Conservation (phyloP, 164 flowering plant species). For the Saururus chinensis region DNA sequence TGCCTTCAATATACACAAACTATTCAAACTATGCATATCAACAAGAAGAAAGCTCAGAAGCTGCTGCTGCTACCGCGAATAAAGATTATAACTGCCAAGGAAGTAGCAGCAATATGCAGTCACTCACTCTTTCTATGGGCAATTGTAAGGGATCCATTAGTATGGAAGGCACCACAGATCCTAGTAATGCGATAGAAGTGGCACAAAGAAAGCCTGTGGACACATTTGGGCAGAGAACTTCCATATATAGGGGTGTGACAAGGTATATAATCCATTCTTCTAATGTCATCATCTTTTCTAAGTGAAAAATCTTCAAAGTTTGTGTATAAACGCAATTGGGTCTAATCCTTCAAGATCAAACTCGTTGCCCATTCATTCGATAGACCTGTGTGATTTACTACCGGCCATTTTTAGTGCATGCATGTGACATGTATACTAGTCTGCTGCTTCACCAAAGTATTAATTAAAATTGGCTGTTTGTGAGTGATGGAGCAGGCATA, state of each 20-base stretch:
- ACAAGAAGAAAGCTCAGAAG: conserved; percentile 17
- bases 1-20: conserved; percentile 34
- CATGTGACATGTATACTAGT: background rate
- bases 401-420: background rate
- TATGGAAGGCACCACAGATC: conserved; percentile 23
- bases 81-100: conserved; percentile 33
- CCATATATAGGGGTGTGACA: conserved; percentile 90
- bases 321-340: no score
- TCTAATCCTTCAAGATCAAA: no score
- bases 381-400: no score
- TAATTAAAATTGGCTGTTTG: background rate
- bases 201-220: conserved; percentile 60
- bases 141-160: conserved; percentile 38
- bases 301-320: background rate
- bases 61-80: conserved; percentile 6
- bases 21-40: conserved; percentile 10
- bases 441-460: no score
- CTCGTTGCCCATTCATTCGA: no score
- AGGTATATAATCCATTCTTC: conserved; percentile 26
- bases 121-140: conserved; percentile 75
- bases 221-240: conserved; percentile 91
- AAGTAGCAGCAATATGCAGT: conserved; percentile 41
- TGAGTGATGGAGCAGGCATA: conserved; percentile 43
- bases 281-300: background rate
- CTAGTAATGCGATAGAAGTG: conserved; percentile 22